Percentiles rank a stretch among this genome's conserved stretches.
These are phyloP conservation scores for Acanthamoeba quina DNA, from an alignment of 208 protist genomes.

Conservation along the genomic window DNA sequence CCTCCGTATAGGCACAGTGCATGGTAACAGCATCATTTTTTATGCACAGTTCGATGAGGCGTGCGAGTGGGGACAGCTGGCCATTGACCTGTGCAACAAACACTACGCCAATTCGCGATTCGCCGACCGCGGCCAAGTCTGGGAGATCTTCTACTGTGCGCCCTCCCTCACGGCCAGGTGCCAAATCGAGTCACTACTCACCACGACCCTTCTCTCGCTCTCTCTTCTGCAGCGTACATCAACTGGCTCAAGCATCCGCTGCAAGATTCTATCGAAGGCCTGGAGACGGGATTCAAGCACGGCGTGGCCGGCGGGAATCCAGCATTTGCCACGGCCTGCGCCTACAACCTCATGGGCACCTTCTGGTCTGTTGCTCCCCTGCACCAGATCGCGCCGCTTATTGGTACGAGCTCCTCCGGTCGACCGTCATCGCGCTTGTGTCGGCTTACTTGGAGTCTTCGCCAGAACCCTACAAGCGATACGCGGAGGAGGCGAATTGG, in stretches of 20 bases:
- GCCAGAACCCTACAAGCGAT: neutral
- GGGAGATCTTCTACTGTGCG: slow-evolving; percentile 64
- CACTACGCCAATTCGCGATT: slow-evolving; percentile 33
- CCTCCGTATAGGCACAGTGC: too few relatives aligned
- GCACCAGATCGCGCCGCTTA: neutral
- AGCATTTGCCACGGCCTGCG: slow-evolving; percentile 3
- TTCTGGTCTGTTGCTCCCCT: neutral
- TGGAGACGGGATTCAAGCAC: slow-evolving; percentile 19
- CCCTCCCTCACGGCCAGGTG: neutral
- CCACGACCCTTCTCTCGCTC: neutral
- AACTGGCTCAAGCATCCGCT: neutral
- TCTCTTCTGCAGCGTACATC: neutral
- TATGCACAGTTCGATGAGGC: neutral
- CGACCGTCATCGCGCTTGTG: too few relatives aligned
- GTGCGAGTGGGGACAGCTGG: slow-evolving; percentile 20
- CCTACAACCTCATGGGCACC: slow-evolving; percentile 31
- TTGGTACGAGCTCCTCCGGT: neutral
- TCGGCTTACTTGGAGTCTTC: too few relatives aligned
- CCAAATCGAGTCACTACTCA: too few relatives aligned
- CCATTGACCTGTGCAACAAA: neutral
- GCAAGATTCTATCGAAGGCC: neutral
- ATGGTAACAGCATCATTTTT: too few relatives aligned
- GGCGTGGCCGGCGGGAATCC: neutral
- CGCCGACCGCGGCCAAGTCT: slow-evolving; percentile 45
- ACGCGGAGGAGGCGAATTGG: neutral